Conservation (phyloP, 805 yeast genomes). For the Metschnikowia anglica region DNA sequence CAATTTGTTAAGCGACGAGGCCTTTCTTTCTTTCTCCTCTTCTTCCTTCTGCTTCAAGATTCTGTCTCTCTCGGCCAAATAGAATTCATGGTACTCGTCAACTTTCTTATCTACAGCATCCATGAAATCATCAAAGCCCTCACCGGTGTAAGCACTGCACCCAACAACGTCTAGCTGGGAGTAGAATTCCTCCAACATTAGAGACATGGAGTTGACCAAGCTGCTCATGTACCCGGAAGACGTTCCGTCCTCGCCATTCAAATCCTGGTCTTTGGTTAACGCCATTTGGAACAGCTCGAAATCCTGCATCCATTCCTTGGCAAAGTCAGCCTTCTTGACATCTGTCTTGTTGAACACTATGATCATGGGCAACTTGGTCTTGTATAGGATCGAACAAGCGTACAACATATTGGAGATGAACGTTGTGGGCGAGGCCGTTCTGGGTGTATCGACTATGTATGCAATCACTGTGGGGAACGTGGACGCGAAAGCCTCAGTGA, state of each 20-base stretch:
- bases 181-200: conserved; percentile 95
- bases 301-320: conserved; percentile 96
- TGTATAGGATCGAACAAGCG: conserved; percentile 95
- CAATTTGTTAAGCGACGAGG: conserved; percentile 64
- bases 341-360: conserved; percentile 95
- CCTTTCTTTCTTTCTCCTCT: conserved; percentile 69
- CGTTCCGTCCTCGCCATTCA: conserved; percentile 56
- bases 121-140: conserved; percentile 88
- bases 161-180: conserved; percentile 88
- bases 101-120: conserved; percentile 82
- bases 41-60: conserved; percentile 74
- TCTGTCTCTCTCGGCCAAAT: conserved; percentile 82
- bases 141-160: conserved; percentile 92
- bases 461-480: conserved; percentile 95
- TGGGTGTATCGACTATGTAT: conserved; percentile 93
- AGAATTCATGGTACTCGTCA: conserved; percentile 80
- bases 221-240: conserved; percentile 93
- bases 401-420: conserved; percentile 98
- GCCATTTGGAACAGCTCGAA: conserved; percentile 89
- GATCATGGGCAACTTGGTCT: conserved; percentile 95
- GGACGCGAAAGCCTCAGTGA: conserved; percentile 95
- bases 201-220: conserved; percentile 88
- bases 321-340: conserved; percentile 79
- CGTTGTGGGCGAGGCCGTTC: conserved; percentile 91
- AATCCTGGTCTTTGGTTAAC: conserved; percentile 62